These are phyloP conservation scores for Wallacemonas sp. DNA, from an alignment of 208 protist species.

Conservation along the genomic window DNA sequence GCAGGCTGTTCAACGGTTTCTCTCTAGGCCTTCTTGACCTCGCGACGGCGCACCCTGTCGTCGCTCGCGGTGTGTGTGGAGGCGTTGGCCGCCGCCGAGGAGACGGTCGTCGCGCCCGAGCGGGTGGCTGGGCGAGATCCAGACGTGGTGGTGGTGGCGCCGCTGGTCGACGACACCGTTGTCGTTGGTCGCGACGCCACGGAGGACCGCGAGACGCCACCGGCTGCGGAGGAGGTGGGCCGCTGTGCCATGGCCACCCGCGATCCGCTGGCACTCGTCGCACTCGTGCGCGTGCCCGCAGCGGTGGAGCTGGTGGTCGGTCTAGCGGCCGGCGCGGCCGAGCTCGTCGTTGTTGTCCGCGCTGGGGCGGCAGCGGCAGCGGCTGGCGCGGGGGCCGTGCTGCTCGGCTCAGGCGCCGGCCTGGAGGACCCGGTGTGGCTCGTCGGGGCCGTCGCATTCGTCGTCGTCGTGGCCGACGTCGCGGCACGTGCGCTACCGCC, in stretches of 20 bases:
- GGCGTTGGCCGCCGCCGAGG: neutral
- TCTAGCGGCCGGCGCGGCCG: conserved; percentile 1
- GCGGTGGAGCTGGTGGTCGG: conserved; percentile 13
- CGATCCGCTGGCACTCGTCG: conserved; percentile 2
- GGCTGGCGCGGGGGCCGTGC: too few relatives aligned
- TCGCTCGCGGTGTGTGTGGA: neutral
- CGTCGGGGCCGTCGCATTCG: too few relatives aligned
- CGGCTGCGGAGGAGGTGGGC: conserved; percentile 12
- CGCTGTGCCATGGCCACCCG: conserved; percentile 10
- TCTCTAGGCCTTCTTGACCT: neutral
- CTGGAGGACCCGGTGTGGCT: too few relatives aligned
- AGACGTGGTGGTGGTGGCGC: neutral
- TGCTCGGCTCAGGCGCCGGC: too few relatives aligned
- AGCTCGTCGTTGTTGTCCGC: conserved; percentile 13
- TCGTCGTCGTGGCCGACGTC: neutral
- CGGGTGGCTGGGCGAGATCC: neutral
- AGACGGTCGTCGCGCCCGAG: neutral
- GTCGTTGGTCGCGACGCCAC: conserved; percentile 16
- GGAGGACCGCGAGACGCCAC: conserved; percentile 15
- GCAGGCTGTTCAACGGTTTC: conserved; percentile 16
- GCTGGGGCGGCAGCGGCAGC: conserved; percentile 9
- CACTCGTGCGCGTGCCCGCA: conserved; percentile 17
- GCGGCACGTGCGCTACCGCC: neutral
- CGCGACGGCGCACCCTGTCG: conserved; percentile 7
- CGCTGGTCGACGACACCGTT: neutral